A percentile compares a stretch with the other conserved stretches of the same genome.
Conservation (phyloP, 225 moss, liverwort and hornwort species). For the Ulota crispa region DNA sequence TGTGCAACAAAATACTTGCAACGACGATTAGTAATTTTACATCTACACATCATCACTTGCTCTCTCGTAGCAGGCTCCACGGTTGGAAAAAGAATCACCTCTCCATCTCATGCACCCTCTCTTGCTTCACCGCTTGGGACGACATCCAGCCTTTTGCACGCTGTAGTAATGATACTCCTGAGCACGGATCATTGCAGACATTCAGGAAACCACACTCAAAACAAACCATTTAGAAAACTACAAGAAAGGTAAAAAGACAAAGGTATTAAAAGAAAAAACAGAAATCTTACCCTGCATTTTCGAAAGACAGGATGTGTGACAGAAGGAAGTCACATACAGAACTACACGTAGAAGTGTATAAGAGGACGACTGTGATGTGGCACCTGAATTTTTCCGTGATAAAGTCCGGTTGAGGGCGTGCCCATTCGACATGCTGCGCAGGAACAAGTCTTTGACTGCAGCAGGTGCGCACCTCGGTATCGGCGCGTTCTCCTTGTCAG, state of each 20-base stretch:
- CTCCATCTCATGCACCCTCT: slow-evolving; percentile 43
- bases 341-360: background rate
- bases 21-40: slow-evolving; percentile 14
- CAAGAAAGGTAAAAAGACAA: background rate
- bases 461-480: slow-evolving; percentile 50
- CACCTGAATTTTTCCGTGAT: slow-evolving; percentile 45
- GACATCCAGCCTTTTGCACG: slow-evolving; percentile 63
- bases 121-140: slow-evolving; percentile 44
- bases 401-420: slow-evolving; percentile 34
- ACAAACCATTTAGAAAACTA: background rate
- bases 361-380: too few species aligned
- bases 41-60: slow-evolving; percentile 32
- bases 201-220: background rate
- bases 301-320: too few species aligned
- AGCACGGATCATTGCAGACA: background rate
- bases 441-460: slow-evolving; percentile 40
- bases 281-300: too few species aligned
- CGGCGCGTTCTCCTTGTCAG: slow-evolving; percentile 49
- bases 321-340: background rate
- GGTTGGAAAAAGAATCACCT: slow-evolving; percentile 41
- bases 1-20: slow-evolving; percentile 37
- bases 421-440: slow-evolving; percentile 52
- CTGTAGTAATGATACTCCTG: slow-evolving; percentile 49
- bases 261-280: too few species aligned
- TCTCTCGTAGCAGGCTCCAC: slow-evolving; percentile 29